Conservation (phyloP, 257 asterid genomes). For the Mentha longifolia region DNA sequence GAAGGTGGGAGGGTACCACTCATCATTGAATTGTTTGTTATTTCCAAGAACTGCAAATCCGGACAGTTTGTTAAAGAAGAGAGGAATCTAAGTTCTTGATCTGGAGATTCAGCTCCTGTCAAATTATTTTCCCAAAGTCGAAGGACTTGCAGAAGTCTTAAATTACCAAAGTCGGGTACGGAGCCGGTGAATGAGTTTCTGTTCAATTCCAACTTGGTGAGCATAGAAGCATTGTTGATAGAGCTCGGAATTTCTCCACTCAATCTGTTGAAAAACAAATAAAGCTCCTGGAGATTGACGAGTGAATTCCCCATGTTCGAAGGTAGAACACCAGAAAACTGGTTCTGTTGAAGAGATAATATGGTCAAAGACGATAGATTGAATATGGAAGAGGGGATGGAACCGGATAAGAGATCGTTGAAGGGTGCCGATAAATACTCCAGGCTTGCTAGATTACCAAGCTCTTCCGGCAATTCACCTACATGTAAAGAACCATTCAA, state of each 20-base stretch:
- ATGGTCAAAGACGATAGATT: slow-evolving; percentile 1
- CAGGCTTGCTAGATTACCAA: slow-evolving; percentile 27
- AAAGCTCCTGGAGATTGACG: slow-evolving; percentile 32
- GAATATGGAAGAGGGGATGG: slow-evolving; percentile 33
- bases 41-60: not conserved
- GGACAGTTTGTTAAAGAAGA: slow-evolving; percentile 10
- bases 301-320: slow-evolving; percentile 13
- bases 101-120: not conserved
- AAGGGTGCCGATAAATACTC: not conserved
- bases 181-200: slow-evolving; percentile 11
- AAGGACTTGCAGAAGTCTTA: not conserved
- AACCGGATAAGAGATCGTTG: slow-evolving; percentile 1
- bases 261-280: slow-evolving; percentile 30
- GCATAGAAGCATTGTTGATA: slow-evolving; percentile 42
- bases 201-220: slow-evolving; percentile 20
- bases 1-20: slow-evolving; percentile 13
- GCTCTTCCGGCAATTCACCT: slow-evolving; percentile 48
- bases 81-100: not conserved
- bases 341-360: slow-evolving; percentile 5
- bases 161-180: slow-evolving; percentile 5
- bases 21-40: not conserved
- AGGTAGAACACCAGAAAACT: slow-evolving; percentile 28
- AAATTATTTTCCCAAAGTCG: not conserved
- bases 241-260: slow-evolving; percentile 28
- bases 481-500: not conserved